These are phyloP conservation scores for Chlamydomonas asymmetrica DNA, from an alignment of 139 green algal species.

Conservation along the genomic window DNA sequence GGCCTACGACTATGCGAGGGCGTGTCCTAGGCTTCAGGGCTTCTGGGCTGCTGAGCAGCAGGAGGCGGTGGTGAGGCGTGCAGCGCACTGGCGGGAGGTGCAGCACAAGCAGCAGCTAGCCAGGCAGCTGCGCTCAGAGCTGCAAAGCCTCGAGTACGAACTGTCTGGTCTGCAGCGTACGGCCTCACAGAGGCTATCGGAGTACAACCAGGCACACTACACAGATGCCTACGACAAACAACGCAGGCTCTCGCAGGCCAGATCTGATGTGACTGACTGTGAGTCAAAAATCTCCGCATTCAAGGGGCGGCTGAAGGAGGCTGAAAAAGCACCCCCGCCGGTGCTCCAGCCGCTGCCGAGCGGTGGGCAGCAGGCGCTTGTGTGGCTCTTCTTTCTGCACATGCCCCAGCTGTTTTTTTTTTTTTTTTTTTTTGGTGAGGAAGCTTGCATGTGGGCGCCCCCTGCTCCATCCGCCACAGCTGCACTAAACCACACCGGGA, in stretches of 20 bases:
- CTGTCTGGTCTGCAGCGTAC: no score
- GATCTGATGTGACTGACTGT: no score
- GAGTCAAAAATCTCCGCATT: no score
- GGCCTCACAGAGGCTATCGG: no score
- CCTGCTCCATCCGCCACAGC: no score
- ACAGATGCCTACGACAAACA: no score
- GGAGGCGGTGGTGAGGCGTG: constrained; percentile 15
- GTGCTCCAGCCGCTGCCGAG: constrained; percentile 53
- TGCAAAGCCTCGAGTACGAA: neutral
- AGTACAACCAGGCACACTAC: no score
- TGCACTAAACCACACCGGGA: no score
- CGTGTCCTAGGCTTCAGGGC: neutral
- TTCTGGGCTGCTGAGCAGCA: constrained; percentile 24
- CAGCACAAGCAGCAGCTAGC: constrained; percentile 34
- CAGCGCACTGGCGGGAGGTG: constrained; percentile 46
- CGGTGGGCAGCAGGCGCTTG: neutral
- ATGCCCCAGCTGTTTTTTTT: constrained; percentile 45
- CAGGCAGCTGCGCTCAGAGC: neutral
- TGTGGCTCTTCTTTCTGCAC: constrained; percentile 58
- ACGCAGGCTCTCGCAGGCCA: no score
- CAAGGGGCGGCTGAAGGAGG: neutral
- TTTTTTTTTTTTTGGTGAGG: no score
- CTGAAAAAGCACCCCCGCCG: constrained; percentile 23
- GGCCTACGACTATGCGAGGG: constrained; percentile 22
- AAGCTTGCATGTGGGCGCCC: no score